Evolutionary conservation across 2,329 filamentous ascomycete genomes (phyloP), one percentile per base, ranked within the genome.

Genomic region (Thelonectria olida): DNA sequence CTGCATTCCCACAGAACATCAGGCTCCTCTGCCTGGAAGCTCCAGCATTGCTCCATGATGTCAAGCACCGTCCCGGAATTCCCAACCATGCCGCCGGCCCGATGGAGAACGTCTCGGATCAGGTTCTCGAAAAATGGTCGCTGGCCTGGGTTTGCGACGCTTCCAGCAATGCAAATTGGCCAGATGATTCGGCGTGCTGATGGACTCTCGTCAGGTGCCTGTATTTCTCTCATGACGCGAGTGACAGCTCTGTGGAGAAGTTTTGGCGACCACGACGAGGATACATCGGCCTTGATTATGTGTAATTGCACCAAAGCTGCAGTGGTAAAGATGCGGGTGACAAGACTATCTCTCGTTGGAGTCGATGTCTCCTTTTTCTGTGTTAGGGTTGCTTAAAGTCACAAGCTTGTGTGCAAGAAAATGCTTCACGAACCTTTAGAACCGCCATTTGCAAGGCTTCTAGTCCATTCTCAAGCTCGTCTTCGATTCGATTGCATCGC

Each of bases 121-220:
- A 45, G 38, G 25, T 36, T n/a, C 20, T 44, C 39, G 10, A 54
- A 54, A 20, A 54, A 36, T 8, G 13, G 39, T 2, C 39, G 39
- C 17, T 44, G 19, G 19, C 44, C 51, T 15, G 39, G 17, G 17
- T 44, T 28, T 2, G 51, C 51, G 10, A 54, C 51, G 13, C 25
- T 44, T 15, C 25, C 51, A 3, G 28, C 39, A 4, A 36, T 19
- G 5, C 51, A 54, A 17, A 44, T 54, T 5, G 51, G 51, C 51
- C 51, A 54, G 15, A 22, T 13, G 27, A 54, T 54, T 20, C 25
- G 51, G 3, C 51, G 38, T 12, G 51, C 51, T 10, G 39, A 54
- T 7, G 39, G 39, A 1, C 13, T 19, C 15, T 54, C 51, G 8
- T 5, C 22, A 1, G 39, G 5, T 1, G 51, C 31, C 19, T 54